Evolutionary conservation across 441 rosid species (phyloP), one percentile per base, ranked within the genome.

Genomic region (Erodium texanum): DNA sequence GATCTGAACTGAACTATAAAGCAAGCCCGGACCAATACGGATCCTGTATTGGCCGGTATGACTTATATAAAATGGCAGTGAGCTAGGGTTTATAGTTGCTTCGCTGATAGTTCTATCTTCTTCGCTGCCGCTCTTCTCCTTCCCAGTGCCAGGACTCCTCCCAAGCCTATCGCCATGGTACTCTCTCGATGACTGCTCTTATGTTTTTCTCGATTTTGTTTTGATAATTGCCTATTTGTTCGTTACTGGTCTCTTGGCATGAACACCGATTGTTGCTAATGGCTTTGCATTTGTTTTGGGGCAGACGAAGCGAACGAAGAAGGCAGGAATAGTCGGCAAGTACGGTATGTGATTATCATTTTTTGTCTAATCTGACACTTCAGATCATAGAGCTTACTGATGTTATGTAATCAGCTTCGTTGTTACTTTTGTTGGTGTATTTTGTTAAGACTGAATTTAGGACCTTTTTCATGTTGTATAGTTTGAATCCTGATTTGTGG

Each of bases 301-400:
- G 52, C 80, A 79, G 82, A 77, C 82, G 41, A 79, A 79, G 74
- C 71, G 82, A 58, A 79, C 82, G 0, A 76, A 79, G 78, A 76
- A 79, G 80, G 80, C 79, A 0, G 82, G 78, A 34, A 79, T 79
- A 15, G 82, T 79, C 32, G 79, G 82, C 24, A 79, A 79, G 50
- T 76, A 76, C 34, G 82, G 82, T 79, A 63, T 7, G 74, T 68
- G 43, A 36, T 0, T 27, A 5, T 19, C 9, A n/a, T 7, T 52
- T 56, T 19, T 1, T 63, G 15, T 9, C 24, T n/a, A 12, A 22
- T 54, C 54, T 56, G 48, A 7, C n/a, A 41, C 2, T 52, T 16
- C 8, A 16, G 19, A 20, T 52, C 19, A 22, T 52, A n/a, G n/a
- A n/a, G 59, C 54, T 15, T 52, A 20, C 8, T 16, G 8, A n/a